A percentile compares a stretch with the other conserved stretches of the same genome.
These are phyloP conservation scores for Macrolepiota albuminosa DNA, from an alignment of 768 basidiomycete species.

Conservation along the genomic window DNA sequence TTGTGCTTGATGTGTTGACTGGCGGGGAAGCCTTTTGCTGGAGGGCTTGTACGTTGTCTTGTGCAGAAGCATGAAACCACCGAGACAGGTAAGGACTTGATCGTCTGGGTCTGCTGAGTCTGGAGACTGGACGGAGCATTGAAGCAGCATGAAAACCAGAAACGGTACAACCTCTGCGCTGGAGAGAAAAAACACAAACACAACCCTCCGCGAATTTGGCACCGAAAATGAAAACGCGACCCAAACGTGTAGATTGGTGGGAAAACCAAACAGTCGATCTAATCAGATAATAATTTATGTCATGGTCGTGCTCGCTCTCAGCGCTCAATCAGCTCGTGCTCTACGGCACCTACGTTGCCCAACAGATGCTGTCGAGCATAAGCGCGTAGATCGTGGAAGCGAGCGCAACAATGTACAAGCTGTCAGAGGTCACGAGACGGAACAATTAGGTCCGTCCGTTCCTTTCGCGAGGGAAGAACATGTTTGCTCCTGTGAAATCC, in stretches of 20 bases:
- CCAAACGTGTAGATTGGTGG: neutral
- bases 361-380: neutral
- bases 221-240: constrained; percentile 3
- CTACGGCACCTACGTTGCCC: neutral
- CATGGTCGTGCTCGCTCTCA: neutral
- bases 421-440: constrained; percentile 8
- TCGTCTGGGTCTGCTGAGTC: constrained; percentile 14
- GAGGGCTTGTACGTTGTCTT: constrained; percentile 17
- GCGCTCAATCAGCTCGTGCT: neutral
- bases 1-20: neutral
- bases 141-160: constrained; percentile 16
- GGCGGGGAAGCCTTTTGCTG: constrained; percentile 13
- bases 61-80: constrained; percentile 24
- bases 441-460: constrained; percentile 11
- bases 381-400: neutral
- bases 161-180: neutral
- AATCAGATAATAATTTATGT: constrained; percentile 10
- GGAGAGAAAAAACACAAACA: neutral
- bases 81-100: constrained; percentile 25
- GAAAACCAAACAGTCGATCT: constrained; percentile 9
- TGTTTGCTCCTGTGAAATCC: constrained; percentile 10
- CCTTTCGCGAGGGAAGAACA: constrained; percentile 12
- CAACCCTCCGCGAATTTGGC: neutral
- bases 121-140: constrained; percentile 19
- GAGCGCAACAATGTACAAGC: constrained; percentile 1